These are phyloP conservation scores for Sugiyamaella chiloensis DNA, from an alignment of 805 yeast species.

Conservation along the genomic window DNA sequence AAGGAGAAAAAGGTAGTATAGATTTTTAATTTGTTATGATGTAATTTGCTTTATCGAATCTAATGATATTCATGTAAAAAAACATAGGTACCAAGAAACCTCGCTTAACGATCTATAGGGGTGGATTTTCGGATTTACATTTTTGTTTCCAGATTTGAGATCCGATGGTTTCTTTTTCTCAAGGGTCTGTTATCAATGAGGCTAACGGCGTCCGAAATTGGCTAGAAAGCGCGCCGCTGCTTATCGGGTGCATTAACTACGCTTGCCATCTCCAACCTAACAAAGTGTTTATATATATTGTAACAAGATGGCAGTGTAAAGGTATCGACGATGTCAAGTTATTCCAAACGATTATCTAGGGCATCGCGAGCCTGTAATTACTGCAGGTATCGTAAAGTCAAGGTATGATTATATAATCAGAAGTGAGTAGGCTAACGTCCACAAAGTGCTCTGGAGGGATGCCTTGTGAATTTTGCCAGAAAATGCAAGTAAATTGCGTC, in stretches of 20 bases:
- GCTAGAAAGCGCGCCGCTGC: too few relatives aligned
- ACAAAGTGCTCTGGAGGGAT: slow-evolving; percentile 12
- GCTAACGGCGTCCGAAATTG: too few relatives aligned
- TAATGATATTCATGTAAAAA: too few relatives aligned
- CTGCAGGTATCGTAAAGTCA: not conserved
- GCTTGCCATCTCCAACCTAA: too few relatives aligned
- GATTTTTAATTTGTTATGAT: too few relatives aligned
- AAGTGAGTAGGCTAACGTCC: too few relatives aligned
- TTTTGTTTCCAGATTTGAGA: not conserved
- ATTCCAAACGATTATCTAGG: not conserved
- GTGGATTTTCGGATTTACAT: not conserved
- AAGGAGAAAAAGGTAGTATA: not conserved
- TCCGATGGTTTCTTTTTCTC: not conserved
- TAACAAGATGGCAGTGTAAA: too few relatives aligned
- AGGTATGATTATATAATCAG: too few relatives aligned
- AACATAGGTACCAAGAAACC: too few relatives aligned
- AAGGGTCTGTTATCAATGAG: not conserved
- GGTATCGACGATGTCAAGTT: not conserved
- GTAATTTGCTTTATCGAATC: too few relatives aligned
- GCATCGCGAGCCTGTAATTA: slow-evolving; percentile 1
- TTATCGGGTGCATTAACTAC: too few relatives aligned
- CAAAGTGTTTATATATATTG: too few relatives aligned
- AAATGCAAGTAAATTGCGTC: not conserved
- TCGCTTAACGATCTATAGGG: not conserved
- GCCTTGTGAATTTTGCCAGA: slow-evolving; percentile 7